Percentiles rank a stretch among this genome's conserved stretches.
phyloP scores from a whole-genome alignment of 208 protist species.

The Crithidia bombi region DNA sequence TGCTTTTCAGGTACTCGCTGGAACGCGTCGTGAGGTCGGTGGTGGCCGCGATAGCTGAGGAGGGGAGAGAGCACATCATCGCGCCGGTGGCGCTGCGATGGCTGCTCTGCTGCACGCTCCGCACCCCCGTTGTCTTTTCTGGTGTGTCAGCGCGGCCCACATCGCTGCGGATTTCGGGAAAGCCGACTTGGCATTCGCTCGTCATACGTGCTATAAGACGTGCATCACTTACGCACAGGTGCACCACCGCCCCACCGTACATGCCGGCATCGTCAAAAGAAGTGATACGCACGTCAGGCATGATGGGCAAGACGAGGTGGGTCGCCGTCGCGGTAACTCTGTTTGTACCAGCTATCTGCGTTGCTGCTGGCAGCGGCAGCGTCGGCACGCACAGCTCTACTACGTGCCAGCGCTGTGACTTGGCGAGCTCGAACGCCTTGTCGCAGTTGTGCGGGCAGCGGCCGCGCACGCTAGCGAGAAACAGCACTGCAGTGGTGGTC shows the following conservation, averaged over 20 bases:
- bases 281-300: constrained; percentile 29
- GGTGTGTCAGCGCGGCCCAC: background rate
- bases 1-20: constrained; percentile 16
- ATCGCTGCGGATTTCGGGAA: background rate
- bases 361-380: constrained; percentile 15
- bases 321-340: background rate
- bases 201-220: constrained; percentile 12
- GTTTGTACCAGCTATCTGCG: background rate
- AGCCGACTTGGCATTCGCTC: constrained; percentile 19
- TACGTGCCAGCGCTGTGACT: constrained; percentile 25
- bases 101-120: background rate
- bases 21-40: constrained; percentile 5
- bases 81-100: background rate
- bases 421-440: constrained; percentile 17
- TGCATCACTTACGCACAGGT: constrained; percentile 22
- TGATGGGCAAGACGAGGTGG: background rate
- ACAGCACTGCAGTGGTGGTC: background rate
- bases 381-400: constrained; percentile 37
- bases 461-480: constrained; percentile 26
- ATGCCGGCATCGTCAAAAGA: constrained; percentile 37
- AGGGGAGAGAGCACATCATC: background rate
- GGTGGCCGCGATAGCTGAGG: background rate
- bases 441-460: constrained; percentile 17
- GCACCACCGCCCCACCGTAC: constrained; percentile 35
- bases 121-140: background rate